Evolutionary conservation across 768 basidiomycete genomes (phyloP).

Genomic region (Lepiota subincarnata): DNA sequence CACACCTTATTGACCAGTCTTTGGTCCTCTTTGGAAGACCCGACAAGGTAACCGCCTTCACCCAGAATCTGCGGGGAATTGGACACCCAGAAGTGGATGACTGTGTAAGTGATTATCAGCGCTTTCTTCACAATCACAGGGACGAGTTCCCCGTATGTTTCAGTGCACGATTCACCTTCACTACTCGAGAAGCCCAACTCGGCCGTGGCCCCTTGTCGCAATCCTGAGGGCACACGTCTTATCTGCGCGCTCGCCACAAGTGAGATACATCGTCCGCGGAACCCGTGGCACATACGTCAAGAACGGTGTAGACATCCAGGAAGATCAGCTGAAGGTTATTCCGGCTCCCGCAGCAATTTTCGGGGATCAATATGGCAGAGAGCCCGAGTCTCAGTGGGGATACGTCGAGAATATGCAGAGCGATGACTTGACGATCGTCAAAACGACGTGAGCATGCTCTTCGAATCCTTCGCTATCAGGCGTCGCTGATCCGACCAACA

Average conservation of each 20-base stretch:
- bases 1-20: constrained; percentile 78
- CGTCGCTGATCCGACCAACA: constrained; percentile 23
- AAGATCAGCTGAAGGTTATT: constrained; percentile 66
- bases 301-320: constrained; percentile 74
- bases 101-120: constrained; percentile 35
- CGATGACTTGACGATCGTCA: constrained; percentile 39
- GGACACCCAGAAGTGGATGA: constrained; percentile 67
- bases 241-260: constrained; percentile 60
- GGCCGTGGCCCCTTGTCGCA: constrained; percentile 55
- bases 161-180: constrained; percentile 55
- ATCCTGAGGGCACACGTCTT: constrained; percentile 68
- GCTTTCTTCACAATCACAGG: background rate
- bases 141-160: background rate
- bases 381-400: constrained; percentile 62
- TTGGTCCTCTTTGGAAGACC: constrained; percentile 76
- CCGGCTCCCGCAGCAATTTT: constrained; percentile 42
- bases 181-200: constrained; percentile 36
- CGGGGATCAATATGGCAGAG: constrained; percentile 48
- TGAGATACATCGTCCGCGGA: constrained; percentile 71
- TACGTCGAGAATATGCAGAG: constrained; percentile 50
- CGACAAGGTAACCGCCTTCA: constrained; percentile 58
- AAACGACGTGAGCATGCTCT: constrained; percentile 29
- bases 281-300: constrained; percentile 71
- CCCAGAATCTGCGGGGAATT: constrained; percentile 65
- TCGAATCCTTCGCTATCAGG: background rate